These are phyloP conservation scores for Misopates orontium DNA, from an alignment of 257 asterid species.

Conservation along the genomic window DNA sequence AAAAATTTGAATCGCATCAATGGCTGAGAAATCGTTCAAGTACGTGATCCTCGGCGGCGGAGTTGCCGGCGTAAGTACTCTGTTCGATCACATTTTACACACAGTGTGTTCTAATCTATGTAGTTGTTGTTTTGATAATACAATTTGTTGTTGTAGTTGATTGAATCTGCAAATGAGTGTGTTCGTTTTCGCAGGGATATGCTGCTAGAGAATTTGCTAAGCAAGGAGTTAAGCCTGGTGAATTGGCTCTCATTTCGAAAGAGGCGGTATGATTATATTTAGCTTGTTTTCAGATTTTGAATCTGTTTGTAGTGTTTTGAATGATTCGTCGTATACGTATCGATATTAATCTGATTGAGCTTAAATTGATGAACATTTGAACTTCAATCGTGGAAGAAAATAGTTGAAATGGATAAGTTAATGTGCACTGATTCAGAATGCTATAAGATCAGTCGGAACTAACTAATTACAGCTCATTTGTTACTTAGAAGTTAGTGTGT, in stretches of 20 bases:
- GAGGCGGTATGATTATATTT: constrained; percentile 67
- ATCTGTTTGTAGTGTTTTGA: too few relatives aligned
- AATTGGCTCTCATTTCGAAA: constrained; percentile 86
- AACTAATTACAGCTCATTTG: too few relatives aligned
- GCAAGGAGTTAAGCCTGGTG: constrained; percentile 88
- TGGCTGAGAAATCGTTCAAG: constrained; percentile 83
- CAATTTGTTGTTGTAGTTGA: too few relatives aligned
- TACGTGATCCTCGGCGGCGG: constrained; percentile 96
- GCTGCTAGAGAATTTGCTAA: constrained; percentile 95
- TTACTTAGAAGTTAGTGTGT: too few relatives aligned
- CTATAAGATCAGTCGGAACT: too few relatives aligned
- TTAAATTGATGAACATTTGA: too few relatives aligned
- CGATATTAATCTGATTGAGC: too few relatives aligned
- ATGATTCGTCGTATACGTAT: too few relatives aligned
- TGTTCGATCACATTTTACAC: background rate
- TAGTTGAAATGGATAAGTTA: too few relatives aligned
- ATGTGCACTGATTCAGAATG: too few relatives aligned
- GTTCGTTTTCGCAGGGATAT: constrained; percentile 65
- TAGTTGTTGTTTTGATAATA: background rate
- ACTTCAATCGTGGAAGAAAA: too few relatives aligned
- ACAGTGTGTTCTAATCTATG: background rate
- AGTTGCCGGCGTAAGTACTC: constrained; percentile 76
- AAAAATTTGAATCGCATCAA: constrained; percentile 25
- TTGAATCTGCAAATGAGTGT: background rate
- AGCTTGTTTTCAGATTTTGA: background rate